These are phyloP conservation scores for Zanthoxylum bungeanum DNA, from an alignment of 345 rosid species.

Conservation along the genomic window DNA sequence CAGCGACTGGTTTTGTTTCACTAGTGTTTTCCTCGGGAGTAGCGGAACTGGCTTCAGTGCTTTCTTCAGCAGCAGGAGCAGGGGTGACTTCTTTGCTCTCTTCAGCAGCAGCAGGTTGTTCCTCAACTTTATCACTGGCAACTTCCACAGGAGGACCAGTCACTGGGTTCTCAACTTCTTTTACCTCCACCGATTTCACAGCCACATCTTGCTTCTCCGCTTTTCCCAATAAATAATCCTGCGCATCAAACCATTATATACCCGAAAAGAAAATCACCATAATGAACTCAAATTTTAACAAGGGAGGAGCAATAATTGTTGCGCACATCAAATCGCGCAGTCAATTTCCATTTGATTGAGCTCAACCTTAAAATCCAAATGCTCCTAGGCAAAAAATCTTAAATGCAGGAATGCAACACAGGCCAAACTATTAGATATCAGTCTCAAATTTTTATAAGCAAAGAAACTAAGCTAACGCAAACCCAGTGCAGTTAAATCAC, in stretches of 20 bases:
- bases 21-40: conserved; percentile 26
- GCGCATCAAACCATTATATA: conserved; percentile 13
- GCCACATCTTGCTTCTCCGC: conserved; percentile 46
- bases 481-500: not conserved
- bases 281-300: conserved; percentile 8
- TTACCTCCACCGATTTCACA: conserved; percentile 48
- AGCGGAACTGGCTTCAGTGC: conserved; percentile 33
- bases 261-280: not conserved
- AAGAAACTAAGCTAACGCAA: not conserved
- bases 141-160: conserved; percentile 44
- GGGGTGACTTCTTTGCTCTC: conserved; percentile 26
- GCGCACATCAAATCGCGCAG: not conserved
- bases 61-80: conserved; percentile 34
- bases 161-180: conserved; percentile 43
- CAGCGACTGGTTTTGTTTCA: conserved; percentile 28
- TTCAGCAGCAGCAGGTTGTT: conserved; percentile 32
- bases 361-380: not conserved
- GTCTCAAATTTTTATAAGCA: not conserved
- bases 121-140: conserved; percentile 42
- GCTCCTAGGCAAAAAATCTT: not conserved
- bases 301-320: not conserved
- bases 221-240: conserved; percentile 78
- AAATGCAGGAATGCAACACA: not conserved
- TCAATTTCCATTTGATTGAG: not conserved
- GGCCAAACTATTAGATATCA: not conserved